Evolutionary conservation across 371 early-diverging fungal species (phyloP), one percentile per base, ranked within the genome.

Genomic region (Sporodiniella umbellata): DNA sequence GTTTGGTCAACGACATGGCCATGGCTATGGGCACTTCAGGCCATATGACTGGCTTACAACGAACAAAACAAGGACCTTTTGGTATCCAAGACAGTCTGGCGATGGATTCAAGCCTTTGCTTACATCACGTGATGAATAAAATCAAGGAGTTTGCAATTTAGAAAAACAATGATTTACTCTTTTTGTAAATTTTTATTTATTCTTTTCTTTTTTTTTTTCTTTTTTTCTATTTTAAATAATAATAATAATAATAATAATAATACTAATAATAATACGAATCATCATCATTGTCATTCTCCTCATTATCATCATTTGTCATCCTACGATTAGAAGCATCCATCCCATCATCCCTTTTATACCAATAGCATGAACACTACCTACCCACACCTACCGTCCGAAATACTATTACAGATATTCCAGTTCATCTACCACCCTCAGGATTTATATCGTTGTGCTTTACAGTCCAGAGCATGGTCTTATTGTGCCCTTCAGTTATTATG

Each of bases 401-500:
- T 80, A 28, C 55, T 80, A 40, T 25, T 66, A 5, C 71, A 78
- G 38, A 78, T 80, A 56, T 56, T 80, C 8, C 64, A 72, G 21
- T 55, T 67, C 19, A 26, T 62, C 2, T 68, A 70, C 48, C 60
- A 65, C 14, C 56, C 62, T 6, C 56, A 56, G 7, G 72, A 76
- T 51, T 57, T 75, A 18, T 58, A 66, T 10, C 49, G 60, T 11
- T 72, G 74, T 50, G 64, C 75, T 11, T 46, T 78, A 17, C 63
- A 64, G 15, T 80, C 77, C 42, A 66, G 63, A 49, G 48, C 67
- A 8, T 80, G 78, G 78, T 72, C 73, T 35, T 59, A 63, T 23
- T 66, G 58, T 60, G 70, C 76, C 4, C 44, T 78, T 11, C 78
- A 80, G 49, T 42, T 71, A 4, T 43, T 80, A 10, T 80, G 81